Base-by-base conservation (phyloP, 441 rosid species). In the Euphorbia celastroides region DNA sequence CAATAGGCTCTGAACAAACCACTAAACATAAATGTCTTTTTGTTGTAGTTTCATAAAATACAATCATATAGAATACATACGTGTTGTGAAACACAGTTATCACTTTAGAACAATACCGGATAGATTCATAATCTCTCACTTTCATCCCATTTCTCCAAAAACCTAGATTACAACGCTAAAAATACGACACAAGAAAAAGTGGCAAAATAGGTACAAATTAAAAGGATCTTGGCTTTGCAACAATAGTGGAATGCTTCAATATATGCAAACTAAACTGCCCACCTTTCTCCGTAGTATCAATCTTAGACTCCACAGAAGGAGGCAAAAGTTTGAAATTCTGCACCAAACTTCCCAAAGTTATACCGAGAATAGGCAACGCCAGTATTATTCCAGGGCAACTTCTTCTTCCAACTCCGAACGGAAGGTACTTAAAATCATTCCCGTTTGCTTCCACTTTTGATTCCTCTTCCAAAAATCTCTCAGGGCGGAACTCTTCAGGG, bases 341-440 rank as follows among this genome's bases (percentile, higher is more conserved):
- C 0, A 93, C 97, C 84, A 93, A 13, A 36, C 89, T 90, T 4
- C 98, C 98, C 31, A 93, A 58, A 5, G 97, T 90, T 42, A 93
- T 85, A 4, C 96, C 96, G 57, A 93, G 83, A 73, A 93, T 93
- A 4, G 98, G 98, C 75, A 93, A 69, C 1, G 98, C 98, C 38
- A 93, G 89, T 30, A 93, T 93, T 57, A 93, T 93, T 58, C 98
- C 98, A 0, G 98, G 98, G 74, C 98, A 93, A 79, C 97, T 93
- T 72, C 98, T 84, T 55, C 98, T 82, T n/a, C 98, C 98, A 1
- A 84, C 98, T 12, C 98, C 98, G 5, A 93, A 93, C 0, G 98
- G 98, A 17, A 93, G 91, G 79, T 84, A 93, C 70, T 90, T 81
- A 80, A 88, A 93, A 70, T 93, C 98, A 51, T 93, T 93, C 10